Evolutionary conservation across 2,329 filamentous ascomycete genomes (phyloP).

Genomic region (Cordyceps cateniannulata): DNA sequence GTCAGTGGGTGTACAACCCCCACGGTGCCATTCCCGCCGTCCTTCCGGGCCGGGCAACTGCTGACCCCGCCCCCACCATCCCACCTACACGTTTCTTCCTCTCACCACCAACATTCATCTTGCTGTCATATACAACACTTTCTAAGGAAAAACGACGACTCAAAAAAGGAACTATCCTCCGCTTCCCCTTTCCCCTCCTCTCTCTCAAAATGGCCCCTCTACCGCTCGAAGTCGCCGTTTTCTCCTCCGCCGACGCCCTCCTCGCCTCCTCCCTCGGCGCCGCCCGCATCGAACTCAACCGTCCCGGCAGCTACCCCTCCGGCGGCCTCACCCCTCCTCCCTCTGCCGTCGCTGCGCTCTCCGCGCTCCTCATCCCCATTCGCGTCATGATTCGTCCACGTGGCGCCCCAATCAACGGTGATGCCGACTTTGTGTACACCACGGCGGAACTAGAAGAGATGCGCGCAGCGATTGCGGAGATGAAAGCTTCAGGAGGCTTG

Average conservation of each 20-base stretch:
- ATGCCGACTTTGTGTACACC: conserved; percentile 44
- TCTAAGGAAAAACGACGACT: not conserved
- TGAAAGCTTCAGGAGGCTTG: conserved; percentile 35
- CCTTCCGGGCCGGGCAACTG: not conserved
- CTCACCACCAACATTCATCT: not conserved
- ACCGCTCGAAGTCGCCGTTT: conserved; percentile 48
- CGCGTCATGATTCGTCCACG: conserved; percentile 52
- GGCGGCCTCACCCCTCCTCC: conserved; percentile 45
- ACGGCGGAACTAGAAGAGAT: conserved; percentile 38
- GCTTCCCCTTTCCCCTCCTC: not conserved
- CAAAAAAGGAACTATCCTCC: not conserved
- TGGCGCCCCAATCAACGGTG: conserved; percentile 13
- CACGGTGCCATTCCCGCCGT: too few species aligned
- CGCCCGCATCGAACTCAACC: conserved; percentile 48
- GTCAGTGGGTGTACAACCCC: too few species aligned
- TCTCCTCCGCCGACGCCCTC: conserved; percentile 36
- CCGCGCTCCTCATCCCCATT: conserved; percentile 31
- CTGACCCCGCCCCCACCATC: not conserved
- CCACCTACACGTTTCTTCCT: not conserved
- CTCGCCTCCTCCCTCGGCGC: conserved; percentile 37
- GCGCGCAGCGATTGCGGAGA: conserved; percentile 30
- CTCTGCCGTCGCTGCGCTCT: conserved; percentile 30
- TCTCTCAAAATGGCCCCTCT: not conserved
- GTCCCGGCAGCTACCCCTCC: conserved; percentile 38
- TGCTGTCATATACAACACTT: too few species aligned